phyloP scores from a whole-genome alignment of 306 rosid species.

The Begonia loranthoides region DNA sequence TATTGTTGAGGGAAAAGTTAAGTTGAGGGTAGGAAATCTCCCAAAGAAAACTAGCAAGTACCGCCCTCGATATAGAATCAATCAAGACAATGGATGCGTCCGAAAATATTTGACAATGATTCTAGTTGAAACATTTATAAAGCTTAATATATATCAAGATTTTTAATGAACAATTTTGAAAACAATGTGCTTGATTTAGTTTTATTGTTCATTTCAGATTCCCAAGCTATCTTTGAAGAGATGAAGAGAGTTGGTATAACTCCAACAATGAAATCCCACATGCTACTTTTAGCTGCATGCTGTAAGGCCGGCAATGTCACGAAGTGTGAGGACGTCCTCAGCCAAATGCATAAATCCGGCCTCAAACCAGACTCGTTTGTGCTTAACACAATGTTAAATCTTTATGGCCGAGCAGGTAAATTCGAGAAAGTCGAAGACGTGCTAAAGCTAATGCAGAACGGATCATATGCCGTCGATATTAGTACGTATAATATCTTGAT shows the following conservation, averaged over 20 bases:
- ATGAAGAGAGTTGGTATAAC: conserved; percentile 74
- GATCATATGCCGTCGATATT: conserved; percentile 46
- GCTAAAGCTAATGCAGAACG: conserved; percentile 47
- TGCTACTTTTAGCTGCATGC: conserved; percentile 79
- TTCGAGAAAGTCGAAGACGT: conserved; percentile 72
- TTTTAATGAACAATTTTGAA: no score
- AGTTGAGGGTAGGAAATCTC: no score
- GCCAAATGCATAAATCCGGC: conserved; percentile 61
- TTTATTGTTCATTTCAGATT: conserved; percentile 26
- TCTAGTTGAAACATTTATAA: no score
- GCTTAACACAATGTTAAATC: conserved; percentile 72
- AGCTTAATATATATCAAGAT: no score
- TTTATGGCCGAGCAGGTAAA: conserved; percentile 69
- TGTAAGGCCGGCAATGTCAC: conserved; percentile 50
- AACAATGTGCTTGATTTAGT: no score
- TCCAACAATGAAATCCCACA: conserved; percentile 90
- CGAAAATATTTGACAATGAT: no score
- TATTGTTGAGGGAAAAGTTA: no score
- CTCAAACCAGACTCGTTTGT: conserved; percentile 67
- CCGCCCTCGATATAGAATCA: no score
- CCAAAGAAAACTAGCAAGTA: no score
- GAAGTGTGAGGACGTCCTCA: conserved; percentile 66
- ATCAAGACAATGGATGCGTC: no score
- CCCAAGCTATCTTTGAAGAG: conserved; percentile 58
- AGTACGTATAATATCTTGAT: conserved; percentile 76